Conservation (phyloP, 2,329 filamentous ascomycete genomes). For the Microcyclosporella mali region DNA sequence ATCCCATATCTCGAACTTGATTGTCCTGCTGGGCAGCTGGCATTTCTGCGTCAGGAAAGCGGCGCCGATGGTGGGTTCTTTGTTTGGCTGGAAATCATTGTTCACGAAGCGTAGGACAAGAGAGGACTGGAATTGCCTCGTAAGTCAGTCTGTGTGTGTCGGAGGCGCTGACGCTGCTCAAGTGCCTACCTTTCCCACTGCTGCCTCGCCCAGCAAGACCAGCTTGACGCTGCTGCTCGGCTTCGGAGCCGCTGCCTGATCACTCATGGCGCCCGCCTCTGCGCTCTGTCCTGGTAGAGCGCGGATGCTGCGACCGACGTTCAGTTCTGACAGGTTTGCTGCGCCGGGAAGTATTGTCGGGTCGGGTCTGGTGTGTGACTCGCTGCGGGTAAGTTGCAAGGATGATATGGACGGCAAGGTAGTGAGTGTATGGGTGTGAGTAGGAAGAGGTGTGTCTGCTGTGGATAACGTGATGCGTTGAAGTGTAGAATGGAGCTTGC, state of each 20-base stretch:
- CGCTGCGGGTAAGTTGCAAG: no score
- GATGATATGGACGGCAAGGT: no score
- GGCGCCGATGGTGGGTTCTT: constrained; percentile 97
- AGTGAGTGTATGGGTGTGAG: no score
- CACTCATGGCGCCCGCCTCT: constrained; percentile 54
- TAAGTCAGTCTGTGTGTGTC: constrained; percentile 7
- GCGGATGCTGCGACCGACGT: constrained; percentile 26
- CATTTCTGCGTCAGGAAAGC: constrained; percentile 99
- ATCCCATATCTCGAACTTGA: constrained; percentile 78
- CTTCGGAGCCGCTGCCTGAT: constrained; percentile 63
- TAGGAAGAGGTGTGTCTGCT: no score
- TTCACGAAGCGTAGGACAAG: constrained; percentile 97
- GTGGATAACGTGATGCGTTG: no score
- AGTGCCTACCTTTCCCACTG: constrained; percentile 82
- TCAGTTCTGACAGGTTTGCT: constrained; percentile 25
- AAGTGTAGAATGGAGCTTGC: no score
- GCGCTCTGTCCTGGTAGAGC: constrained; percentile 21
- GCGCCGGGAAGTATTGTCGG: no score
- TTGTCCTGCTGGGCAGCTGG: constrained; percentile 81
- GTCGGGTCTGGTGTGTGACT: no score
- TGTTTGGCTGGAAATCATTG: constrained; percentile 99
- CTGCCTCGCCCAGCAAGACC: constrained; percentile 92
- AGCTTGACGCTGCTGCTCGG: constrained; percentile 99
- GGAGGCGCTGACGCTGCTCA: not conserved
- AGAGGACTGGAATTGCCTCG: constrained; percentile 61